Evolutionary conservation across 768 basidiomycete genomes (phyloP).

Genomic region (Suillus spraguei): DNA sequence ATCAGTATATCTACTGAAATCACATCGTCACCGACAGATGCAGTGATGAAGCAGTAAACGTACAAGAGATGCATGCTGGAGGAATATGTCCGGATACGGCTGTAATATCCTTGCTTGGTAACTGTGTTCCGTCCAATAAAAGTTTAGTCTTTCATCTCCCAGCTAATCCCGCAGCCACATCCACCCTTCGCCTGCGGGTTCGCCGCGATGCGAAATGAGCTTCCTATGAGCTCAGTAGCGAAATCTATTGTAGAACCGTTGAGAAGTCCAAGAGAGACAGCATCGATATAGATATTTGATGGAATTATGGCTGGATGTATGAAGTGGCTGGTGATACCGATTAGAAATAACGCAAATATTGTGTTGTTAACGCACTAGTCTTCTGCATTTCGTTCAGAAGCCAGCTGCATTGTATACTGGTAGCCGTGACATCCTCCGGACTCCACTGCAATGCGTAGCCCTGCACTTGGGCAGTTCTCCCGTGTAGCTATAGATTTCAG

Average conservation of each 20-base stretch:
- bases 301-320: slow-evolving; percentile 70
- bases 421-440: slow-evolving; percentile 98
- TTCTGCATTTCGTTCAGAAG: slow-evolving; percentile 59
- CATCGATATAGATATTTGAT: slow-evolving; percentile 82
- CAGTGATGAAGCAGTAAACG: background rate
- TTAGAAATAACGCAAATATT: background rate
- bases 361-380: slow-evolving; percentile 72
- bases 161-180: slow-evolving; percentile 96
- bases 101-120: background rate
- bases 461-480: slow-evolving; percentile 63
- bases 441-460: slow-evolving; percentile 83
- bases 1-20: background rate
- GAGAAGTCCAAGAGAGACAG: slow-evolving; percentile 79
- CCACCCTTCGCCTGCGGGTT: slow-evolving; percentile 94
- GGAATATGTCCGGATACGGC: background rate
- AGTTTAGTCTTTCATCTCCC: slow-evolving; percentile 68
- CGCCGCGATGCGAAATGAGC: slow-evolving; percentile 77
- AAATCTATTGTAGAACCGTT: slow-evolving; percentile 91
- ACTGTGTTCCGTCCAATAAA: background rate
- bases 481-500: slow-evolving; percentile 67
- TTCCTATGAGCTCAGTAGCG: slow-evolving; percentile 93
- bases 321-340: slow-evolving; percentile 53
- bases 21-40: background rate
- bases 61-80: background rate
- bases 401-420: slow-evolving; percentile 91